These are phyloP conservation scores for Rhododendron ovatum DNA, from an alignment of 148 eudicot species.

Conservation along the genomic window DNA sequence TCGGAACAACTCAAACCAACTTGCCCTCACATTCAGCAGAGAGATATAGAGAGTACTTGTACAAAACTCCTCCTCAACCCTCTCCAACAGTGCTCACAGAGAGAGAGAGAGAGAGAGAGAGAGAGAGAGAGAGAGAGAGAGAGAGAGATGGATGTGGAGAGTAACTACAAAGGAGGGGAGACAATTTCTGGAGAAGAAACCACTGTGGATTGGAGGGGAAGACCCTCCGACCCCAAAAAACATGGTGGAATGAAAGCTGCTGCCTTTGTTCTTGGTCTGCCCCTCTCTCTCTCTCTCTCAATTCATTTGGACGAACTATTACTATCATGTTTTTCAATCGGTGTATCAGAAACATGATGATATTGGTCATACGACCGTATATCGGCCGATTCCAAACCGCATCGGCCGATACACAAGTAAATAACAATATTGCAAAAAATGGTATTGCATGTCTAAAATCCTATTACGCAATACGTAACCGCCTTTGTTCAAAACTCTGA, in stretches of 20 bases:
- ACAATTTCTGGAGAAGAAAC: constrained; percentile 16
- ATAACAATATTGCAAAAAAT: too few species aligned
- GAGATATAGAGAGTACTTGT: not conserved
- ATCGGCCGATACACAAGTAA: too few species aligned
- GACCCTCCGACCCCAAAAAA: constrained; percentile 55
- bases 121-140: constrained; percentile 2
- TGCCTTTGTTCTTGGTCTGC: constrained; percentile 72
- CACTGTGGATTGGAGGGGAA: constrained; percentile 77
- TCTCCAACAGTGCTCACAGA: not conserved
- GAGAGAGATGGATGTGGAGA: constrained; percentile 32
- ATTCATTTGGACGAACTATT: too few species aligned
- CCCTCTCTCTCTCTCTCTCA: not conserved
- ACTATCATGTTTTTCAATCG: too few species aligned
- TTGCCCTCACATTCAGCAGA: constrained; percentile 2
- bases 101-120: not conserved
- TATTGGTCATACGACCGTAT: too few species aligned
- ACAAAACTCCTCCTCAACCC: not conserved
- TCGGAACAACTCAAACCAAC: not conserved
- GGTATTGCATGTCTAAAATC: too few species aligned
- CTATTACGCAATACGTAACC: not conserved
- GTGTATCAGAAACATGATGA: too few species aligned
- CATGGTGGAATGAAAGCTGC: constrained; percentile 96
- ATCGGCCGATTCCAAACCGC: too few species aligned
- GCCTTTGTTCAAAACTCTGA: not conserved
- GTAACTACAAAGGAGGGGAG: constrained; percentile 21